Conservation (phyloP, 305 asterid genomes). For the Fraxinus latifolia region DNA sequence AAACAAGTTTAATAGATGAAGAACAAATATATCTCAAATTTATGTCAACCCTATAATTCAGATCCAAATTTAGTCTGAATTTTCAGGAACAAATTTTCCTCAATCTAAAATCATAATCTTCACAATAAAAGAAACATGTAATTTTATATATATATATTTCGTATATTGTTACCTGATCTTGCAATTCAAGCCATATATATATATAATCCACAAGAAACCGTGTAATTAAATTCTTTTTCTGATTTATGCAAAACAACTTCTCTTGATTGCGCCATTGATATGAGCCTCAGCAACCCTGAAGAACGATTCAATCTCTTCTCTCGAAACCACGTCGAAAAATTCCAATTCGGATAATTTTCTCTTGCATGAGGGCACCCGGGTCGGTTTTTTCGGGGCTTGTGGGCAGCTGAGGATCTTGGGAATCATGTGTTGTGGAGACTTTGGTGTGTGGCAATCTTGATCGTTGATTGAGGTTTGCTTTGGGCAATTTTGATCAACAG, state of each 20-base stretch:
- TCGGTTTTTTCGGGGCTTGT: constrained; percentile 64
- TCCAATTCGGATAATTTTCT: constrained; percentile 40
- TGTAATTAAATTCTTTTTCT: background rate
- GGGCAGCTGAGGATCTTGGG: constrained; percentile 52
- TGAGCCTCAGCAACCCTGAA: constrained; percentile 30
- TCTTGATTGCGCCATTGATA: constrained; percentile 27
- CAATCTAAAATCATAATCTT: constrained; percentile 15
- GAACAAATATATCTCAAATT: background rate
- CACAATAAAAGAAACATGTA: constrained; percentile 13
- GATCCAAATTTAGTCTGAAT: constrained; percentile 19
- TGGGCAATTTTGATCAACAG: constrained; percentile 6
- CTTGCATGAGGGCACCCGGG: constrained; percentile 40
- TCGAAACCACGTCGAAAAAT: constrained; percentile 40
- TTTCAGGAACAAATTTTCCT: background rate
- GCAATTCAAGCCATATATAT: constrained; percentile 4
- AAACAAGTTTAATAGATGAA: background rate
- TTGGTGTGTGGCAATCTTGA: constrained; percentile 52
- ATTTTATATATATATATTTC: constrained; percentile 24
- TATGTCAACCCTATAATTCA: constrained; percentile 13
- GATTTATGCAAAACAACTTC: constrained; percentile 31
- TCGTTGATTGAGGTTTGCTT: background rate
- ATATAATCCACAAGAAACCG: background rate
- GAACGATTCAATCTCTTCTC: constrained; percentile 56
- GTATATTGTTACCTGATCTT: background rate
- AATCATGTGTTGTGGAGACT: constrained; percentile 49